Evolutionary conservation across 2,329 filamentous ascomycete genomes (phyloP).

Genomic region (Chaetothyriales sp.): DNA sequence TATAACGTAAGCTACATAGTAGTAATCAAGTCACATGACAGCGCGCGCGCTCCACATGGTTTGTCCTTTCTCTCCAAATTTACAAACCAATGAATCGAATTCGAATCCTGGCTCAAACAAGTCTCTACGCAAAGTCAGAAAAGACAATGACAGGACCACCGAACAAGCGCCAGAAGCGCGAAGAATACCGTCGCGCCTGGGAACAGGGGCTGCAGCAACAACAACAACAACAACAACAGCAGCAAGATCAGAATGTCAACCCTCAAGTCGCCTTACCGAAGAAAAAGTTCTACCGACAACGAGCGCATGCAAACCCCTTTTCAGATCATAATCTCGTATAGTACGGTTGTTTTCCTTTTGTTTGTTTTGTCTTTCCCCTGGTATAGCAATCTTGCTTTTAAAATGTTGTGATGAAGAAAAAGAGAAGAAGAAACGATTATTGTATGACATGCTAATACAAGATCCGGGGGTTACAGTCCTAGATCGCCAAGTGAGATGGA

Average conservation of each 20-base stretch:
- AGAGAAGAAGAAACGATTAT: background rate
- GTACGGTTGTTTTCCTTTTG: conserved; percentile 36
- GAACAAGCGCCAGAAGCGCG: conserved; percentile 50
- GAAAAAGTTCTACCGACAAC: conserved; percentile 92
- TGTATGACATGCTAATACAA: too few relatives aligned
- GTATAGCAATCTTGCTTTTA: too few relatives aligned
- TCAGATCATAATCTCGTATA: conserved; percentile 83
- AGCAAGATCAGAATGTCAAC: conserved; percentile 13
- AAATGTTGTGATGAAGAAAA: background rate
- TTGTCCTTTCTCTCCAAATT: background rate
- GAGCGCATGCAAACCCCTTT: conserved; percentile 95
- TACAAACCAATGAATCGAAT: too few relatives aligned
- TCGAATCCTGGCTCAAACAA: background rate
- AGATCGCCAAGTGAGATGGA: conserved; percentile 70
- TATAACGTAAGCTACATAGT: too few relatives aligned
- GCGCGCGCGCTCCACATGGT: too few relatives aligned
- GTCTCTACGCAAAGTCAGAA: background rate
- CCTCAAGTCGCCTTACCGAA: conserved; percentile 52
- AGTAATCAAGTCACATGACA: too few relatives aligned
- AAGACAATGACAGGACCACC: conserved; percentile 21
- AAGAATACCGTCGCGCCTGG: conserved; percentile 45
- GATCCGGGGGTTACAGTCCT: conserved; percentile 41
- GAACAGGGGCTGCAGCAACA: conserved; percentile 3
- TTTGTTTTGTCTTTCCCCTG: background rate
- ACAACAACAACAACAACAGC: conserved; percentile 6